Evolutionary conservation across 2,329 filamentous ascomycete genomes (phyloP).

Genomic region (Huntiella abstrusa): DNA sequence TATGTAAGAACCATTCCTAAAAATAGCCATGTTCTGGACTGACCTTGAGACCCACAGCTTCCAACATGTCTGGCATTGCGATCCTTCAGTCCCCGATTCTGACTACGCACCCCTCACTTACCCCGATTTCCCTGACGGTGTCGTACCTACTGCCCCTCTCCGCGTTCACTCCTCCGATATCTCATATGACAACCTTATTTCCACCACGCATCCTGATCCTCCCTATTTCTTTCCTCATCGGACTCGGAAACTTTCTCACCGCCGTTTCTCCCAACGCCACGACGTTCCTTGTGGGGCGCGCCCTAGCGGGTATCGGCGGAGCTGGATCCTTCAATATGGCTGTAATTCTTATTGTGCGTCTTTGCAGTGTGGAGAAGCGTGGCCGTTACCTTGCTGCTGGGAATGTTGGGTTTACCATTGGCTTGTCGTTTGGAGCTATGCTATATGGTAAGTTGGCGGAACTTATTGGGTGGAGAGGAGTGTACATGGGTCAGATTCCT

Average conservation of each 20-base stretch:
- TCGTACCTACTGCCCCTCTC: slow-evolving; percentile 49
- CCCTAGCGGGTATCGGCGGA: slow-evolving; percentile 47
- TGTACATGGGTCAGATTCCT: slow-evolving; percentile 58
- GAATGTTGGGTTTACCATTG: slow-evolving; percentile 54
- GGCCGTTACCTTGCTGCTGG: slow-evolving; percentile 57
- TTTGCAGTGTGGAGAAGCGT: slow-evolving; percentile 45
- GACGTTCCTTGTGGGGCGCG: slow-evolving; percentile 49
- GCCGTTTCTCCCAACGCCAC: slow-evolving; percentile 38
- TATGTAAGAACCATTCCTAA: not conserved
- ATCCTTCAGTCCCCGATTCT: slow-evolving; percentile 59
- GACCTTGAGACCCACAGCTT: slow-evolving; percentile 19
- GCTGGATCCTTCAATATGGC: slow-evolving; percentile 55
- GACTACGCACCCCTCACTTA: slow-evolving; percentile 27
- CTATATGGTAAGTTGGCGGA: slow-evolving; percentile 47
- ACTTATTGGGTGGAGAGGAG: slow-evolving; percentile 31
- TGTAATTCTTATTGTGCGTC: slow-evolving; percentile 58
- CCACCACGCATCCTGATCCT: slow-evolving; percentile 47
- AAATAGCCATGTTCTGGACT: not conserved
- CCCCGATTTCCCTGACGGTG: slow-evolving; percentile 38
- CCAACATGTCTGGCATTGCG: slow-evolving; percentile 65
- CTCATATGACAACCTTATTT: slow-evolving; percentile 57
- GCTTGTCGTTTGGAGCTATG: slow-evolving; percentile 52
- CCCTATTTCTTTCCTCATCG: slow-evolving; percentile 36
- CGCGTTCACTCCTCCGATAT: slow-evolving; percentile 46
- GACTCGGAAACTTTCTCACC: slow-evolving; percentile 45